These are phyloP conservation scores for Ophioceras dolichostomum DNA, from an alignment of 2,329 filamentous ascomycete genomes.

Conservation along the genomic window DNA sequence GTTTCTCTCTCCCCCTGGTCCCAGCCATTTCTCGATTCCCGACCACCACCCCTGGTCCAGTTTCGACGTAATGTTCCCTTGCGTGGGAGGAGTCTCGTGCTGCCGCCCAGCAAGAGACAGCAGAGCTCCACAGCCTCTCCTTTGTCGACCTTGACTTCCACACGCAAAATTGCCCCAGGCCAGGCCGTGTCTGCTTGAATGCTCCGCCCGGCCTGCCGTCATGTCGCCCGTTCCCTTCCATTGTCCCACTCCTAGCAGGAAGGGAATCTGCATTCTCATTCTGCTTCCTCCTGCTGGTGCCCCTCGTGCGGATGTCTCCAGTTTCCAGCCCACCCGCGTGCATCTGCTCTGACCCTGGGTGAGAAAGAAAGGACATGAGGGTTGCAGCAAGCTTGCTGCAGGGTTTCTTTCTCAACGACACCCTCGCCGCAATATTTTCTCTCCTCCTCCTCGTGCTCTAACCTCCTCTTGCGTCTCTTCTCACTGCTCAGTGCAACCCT, in stretches of 20 bases:
- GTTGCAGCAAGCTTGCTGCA: background rate
- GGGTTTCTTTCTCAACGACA: background rate
- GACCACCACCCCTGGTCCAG: background rate
- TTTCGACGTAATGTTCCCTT: background rate
- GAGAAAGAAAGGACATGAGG: too few relatives aligned
- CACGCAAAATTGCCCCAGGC: background rate
- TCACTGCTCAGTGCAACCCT: background rate
- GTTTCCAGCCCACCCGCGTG: too few relatives aligned
- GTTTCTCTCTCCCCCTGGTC: background rate
- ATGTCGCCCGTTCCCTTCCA: background rate
- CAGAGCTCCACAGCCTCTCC: background rate
- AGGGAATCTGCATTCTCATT: too few relatives aligned
- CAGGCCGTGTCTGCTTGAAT: background rate
- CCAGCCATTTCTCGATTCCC: background rate
- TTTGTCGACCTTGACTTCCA: background rate
- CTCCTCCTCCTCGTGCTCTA: background rate
- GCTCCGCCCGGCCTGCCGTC: background rate
- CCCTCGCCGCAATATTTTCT: background rate
- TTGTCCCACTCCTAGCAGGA: background rate
- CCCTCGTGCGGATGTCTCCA: too few relatives aligned
- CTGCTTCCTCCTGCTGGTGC: too few relatives aligned
- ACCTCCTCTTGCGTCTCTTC: background rate
- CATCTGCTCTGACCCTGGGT: too few relatives aligned
- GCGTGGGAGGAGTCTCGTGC: too few relatives aligned
- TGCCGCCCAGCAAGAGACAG: too few relatives aligned